Percentiles rank a stretch among this genome's conserved stretches.
Conservation (phyloP, 1,139 yeast genomes). For the Yamadazyma atlantica region DNA sequence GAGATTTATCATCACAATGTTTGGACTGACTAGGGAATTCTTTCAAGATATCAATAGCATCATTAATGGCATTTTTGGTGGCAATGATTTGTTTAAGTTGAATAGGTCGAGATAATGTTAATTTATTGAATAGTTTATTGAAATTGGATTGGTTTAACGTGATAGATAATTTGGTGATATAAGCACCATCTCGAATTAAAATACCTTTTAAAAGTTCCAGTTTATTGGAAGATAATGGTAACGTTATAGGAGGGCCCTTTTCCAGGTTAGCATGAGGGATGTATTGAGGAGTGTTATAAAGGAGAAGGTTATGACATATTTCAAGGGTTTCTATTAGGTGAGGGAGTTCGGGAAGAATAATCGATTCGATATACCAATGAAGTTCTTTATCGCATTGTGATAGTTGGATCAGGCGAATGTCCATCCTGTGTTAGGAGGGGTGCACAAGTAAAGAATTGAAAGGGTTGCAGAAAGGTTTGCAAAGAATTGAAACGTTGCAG, state of each 20-base stretch:
- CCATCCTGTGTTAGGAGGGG: no score
- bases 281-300: constrained; percentile 39
- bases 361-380: constrained; percentile 37
- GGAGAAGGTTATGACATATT: constrained; percentile 37
- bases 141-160: constrained; percentile 20
- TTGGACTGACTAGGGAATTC: constrained; percentile 13
- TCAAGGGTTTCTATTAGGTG: constrained; percentile 42
- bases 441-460: no score
- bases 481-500: no score
- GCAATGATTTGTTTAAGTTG: constrained; percentile 33
- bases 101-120: constrained; percentile 30
- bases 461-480: no score
- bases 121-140: constrained; percentile 27
- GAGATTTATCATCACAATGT: constrained; percentile 10
- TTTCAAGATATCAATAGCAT: constrained; percentile 27
- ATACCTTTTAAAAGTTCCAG: constrained; percentile 45
- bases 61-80: constrained; percentile 33
- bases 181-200: constrained; percentile 42
- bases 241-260: constrained; percentile 37
- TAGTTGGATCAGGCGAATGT: not conserved
- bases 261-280: constrained; percentile 4
- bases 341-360: constrained; percentile 39
- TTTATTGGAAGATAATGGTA: constrained; percentile 39
- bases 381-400: constrained; percentile 32
- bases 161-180: constrained; percentile 31